Percentiles rank a stretch among this genome's conserved stretches.
Conservation (phyloP, 805 yeast genomes). For the Saccharomycopsis sp. region DNA sequence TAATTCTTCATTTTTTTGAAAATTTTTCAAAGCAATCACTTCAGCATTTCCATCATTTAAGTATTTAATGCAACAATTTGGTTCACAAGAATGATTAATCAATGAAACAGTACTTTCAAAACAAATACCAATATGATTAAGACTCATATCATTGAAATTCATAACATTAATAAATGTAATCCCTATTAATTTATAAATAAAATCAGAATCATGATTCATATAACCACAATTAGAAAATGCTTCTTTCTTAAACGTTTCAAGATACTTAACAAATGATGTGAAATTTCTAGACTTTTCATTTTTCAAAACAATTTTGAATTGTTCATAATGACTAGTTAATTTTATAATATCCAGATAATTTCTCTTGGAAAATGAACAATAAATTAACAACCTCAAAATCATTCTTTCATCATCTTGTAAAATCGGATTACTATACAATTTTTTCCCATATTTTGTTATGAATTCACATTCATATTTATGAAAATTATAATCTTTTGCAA, state of each 20-base stretch:
- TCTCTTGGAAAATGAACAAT: slow-evolving; percentile 2
- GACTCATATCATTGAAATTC: slow-evolving; percentile 24
- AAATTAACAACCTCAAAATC: slow-evolving; percentile 9
- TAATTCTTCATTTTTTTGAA: too few relatives aligned
- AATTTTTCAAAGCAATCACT: too few relatives aligned
- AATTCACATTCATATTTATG: slow-evolving; percentile 13
- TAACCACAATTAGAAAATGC: neutral
- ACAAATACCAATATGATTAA: slow-evolving; percentile 26
- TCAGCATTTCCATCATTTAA: too few relatives aligned
- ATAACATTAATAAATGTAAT: slow-evolving; percentile 9
- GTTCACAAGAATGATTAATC: slow-evolving; percentile 33
- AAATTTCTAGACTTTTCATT: too few relatives aligned
- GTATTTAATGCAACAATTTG: too few relatives aligned
- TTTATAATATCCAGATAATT: slow-evolving; percentile 2
- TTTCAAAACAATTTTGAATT: too few relatives aligned
- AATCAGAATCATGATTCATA: neutral
- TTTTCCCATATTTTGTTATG: neutral
- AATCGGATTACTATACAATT: neutral
- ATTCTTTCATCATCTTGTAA: neutral
- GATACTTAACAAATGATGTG: neutral
- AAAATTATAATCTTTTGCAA: neutral
- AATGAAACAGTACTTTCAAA: slow-evolving; percentile 30
- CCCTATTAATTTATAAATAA: too few relatives aligned
- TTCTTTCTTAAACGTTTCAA: neutral
- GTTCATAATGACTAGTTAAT: slow-evolving; percentile 6